Evolutionary conservation across 257 asterid species (phyloP).

Genomic region (Ballota nigra): DNA sequence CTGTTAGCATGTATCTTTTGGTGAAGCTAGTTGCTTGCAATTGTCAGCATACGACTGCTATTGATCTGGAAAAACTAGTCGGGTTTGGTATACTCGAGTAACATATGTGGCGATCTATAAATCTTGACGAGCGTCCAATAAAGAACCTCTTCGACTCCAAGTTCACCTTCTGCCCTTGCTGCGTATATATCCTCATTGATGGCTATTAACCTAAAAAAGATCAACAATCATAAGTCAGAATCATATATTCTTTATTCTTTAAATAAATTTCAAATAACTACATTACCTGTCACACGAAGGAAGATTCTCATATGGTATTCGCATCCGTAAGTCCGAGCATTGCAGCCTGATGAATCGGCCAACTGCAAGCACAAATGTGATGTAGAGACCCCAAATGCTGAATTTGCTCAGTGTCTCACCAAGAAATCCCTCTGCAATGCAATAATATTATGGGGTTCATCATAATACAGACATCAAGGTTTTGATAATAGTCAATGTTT

Average conservation of each 20-base stretch:
- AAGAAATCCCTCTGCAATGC: conserved; percentile 77
- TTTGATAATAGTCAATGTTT: conserved; percentile 5
- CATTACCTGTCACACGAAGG: conserved; percentile 88
- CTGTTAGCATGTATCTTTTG: neutral
- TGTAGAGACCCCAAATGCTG: conserved; percentile 97
- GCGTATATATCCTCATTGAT: conserved; percentile 94
- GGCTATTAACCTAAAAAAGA: conserved; percentile 67
- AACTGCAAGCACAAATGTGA: conserved; percentile 90
- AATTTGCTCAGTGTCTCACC: conserved; percentile 98
- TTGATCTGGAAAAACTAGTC: conserved; percentile 39
- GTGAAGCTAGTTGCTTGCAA: neutral
- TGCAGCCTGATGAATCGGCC: conserved; percentile 92
- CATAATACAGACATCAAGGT: neutral
- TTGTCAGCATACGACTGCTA: conserved; percentile 7
- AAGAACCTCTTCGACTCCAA: conserved; percentile 90
- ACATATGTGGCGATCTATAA: conserved; percentile 90
- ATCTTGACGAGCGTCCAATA: conserved; percentile 91
- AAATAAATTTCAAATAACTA: neutral
- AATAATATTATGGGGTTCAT: neutral
- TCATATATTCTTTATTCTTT: neutral
- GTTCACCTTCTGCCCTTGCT: conserved; percentile 96
- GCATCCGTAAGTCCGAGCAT: conserved; percentile 89
- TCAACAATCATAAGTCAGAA: neutral
- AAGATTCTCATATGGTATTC: conserved; percentile 93
- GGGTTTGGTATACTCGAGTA: conserved; percentile 86